Evolutionary conservation across 768 basidiomycete genomes (phyloP), one percentile per base, ranked within the genome.

Genomic region (Leccinellum luteum): DNA sequence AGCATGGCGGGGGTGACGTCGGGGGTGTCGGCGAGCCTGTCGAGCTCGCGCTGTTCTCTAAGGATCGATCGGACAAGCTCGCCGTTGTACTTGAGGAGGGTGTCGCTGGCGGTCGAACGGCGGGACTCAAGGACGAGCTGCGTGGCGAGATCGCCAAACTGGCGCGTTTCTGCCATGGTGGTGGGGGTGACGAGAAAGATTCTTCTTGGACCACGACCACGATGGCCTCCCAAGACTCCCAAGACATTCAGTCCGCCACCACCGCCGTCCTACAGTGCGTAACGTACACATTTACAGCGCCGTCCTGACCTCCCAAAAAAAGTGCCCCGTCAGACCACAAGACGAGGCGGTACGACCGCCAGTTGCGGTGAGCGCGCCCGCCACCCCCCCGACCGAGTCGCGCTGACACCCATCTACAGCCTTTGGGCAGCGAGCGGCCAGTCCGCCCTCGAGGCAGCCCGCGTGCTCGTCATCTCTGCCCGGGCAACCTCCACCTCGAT

Each of bases 401-500:
- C 9, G 21, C 25, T 35, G 57, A 10, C 57, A 44, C 41, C 10
- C 43, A 15, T 35, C 19, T 30, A 4, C 66, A 92, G 93, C 23
- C 79, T 99, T 23, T 99, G 96, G 96, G 96, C 95, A 12, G 85
- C 92, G 2, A 85, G 89, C 1, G 97, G 96, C 5, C 96, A 99
- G 72, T 76, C 78, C 25, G 93, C 93, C 0, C 87, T 98, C 57
- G 95, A 98, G 72, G 79, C 85, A 3, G 81, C 94, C 13, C 83
- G 87, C 48, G 79, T 98, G 44, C 81, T 98, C 30, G 85, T 97
- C 62, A 73, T 98, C 57, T 88, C 87, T 41, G 87, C 79, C 0
- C 85, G 86, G 23, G 92, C 93, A 0, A 92, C 94, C 2, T 86
- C 90, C 2, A 92, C 94, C 31, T 88, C 92, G 49, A 84, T 92